A percentile compares a stretch with the other conserved stretches of the same genome.
These are phyloP conservation scores for Penicillium paradoxum DNA, from an alignment of 495 filamentous ascomycete species.

Conservation along the genomic window DNA sequence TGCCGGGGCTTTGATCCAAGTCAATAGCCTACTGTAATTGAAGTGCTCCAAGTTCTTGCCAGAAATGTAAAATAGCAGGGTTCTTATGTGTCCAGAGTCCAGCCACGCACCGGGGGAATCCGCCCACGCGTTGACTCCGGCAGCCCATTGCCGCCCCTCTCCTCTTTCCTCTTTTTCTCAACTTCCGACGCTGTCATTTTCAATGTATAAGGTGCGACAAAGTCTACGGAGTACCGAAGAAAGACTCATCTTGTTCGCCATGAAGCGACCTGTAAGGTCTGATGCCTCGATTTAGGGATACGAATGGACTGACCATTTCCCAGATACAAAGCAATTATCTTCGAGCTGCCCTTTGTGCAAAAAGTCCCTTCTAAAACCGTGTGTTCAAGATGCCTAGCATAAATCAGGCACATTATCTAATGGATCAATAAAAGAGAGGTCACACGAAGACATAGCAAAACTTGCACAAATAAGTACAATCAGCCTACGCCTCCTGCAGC, in stretches of 20 bases:
- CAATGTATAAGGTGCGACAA: slow-evolving; percentile 31
- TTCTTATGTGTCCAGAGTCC: background rate
- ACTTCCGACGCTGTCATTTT: slow-evolving; percentile 19
- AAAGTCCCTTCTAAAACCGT: slow-evolving; percentile 34
- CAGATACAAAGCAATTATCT: slow-evolving; percentile 25
- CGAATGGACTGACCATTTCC: slow-evolving; percentile 11
- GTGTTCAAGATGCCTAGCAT: background rate
- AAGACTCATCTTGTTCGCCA: slow-evolving; percentile 32
- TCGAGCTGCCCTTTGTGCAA: slow-evolving; percentile 36
- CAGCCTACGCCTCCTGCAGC: slow-evolving; percentile 26
- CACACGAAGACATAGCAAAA: slow-evolving; percentile 32
- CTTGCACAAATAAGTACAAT: slow-evolving; percentile 34
- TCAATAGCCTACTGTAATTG: background rate
- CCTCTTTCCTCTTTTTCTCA: background rate
- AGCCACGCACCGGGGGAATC: background rate
- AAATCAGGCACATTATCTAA: background rate
- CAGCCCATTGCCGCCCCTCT: background rate
- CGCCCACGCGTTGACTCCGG: background rate
- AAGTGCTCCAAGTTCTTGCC: too few species aligned
- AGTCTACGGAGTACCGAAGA: slow-evolving; percentile 26
- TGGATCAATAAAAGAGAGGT: slow-evolving; percentile 25
- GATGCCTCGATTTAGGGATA: background rate
- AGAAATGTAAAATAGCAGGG: background rate
- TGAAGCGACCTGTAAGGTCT: slow-evolving; percentile 26
- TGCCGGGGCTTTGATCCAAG: too few species aligned